Base-by-base conservation (phyloP, 2,329 filamentous ascomycete species). In the Epichloe baconii region DNA sequence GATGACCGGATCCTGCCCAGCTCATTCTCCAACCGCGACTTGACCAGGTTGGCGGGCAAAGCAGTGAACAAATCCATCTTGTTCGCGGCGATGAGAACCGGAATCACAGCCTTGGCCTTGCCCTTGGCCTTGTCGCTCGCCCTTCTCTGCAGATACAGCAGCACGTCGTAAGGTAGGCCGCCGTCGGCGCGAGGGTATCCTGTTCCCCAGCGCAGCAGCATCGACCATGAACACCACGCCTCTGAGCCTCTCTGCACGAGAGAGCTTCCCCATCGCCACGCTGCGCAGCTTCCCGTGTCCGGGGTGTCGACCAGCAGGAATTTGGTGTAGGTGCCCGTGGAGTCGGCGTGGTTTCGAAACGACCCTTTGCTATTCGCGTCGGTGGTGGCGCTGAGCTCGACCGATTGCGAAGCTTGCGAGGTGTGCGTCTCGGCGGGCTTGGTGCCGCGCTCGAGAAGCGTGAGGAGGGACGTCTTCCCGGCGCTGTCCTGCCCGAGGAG, bases 61-160 rank as follows among this genome's bases (percentile, higher is more conserved):
- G 91, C 88, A 0, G 93, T 96, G 65, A 98, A 98, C 1, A 98
- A 75, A 66, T 98, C 93, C 64, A 89, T 78, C 75, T 98, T 98
- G 69, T 97, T 98, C 50, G 89, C 90, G 2, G 89, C 90, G 36
- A 98, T 73, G 37, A 98, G 75, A 7, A 98, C 76, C 0, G 86
- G 82, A 8, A 93, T 75, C 44, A 75, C 56, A 2, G 53, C 55
- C 59, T 63, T 67, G 43, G 35, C 17, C 17, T 63, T 67, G 43
- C 34, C 17, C 17, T 17, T 17, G 17, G 17, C 59, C 47, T 61
- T 64, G 35, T 59, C 59, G 34, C 79, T 77, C 47, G 81, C 77
- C 45, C 83, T 77, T 67, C 83, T 86, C 71, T 97, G 93, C 53
- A 98, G 73, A 3, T 78, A 66, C 3, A 97, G 75, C n/a, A 98